Evolutionary conservation across 352 stramenopile genomes (phyloP), one percentile per base, ranked within the genome.

Genomic region (Pythium dissimile): DNA sequence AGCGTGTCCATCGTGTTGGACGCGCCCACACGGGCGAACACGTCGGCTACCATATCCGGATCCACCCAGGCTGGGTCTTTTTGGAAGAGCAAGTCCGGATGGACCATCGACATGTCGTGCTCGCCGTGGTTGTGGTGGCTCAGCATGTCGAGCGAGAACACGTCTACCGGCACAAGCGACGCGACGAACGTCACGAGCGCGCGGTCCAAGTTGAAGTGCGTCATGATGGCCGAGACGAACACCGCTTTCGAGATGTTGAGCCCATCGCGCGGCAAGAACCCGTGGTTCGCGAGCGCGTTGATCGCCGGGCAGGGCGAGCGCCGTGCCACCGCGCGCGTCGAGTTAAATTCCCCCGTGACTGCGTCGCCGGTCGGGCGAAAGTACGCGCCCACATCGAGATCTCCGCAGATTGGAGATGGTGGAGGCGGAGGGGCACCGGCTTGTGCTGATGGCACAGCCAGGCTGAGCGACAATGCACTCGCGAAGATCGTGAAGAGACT

Each of bases 201-300:
- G 6, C 24, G 39, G 7, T 66, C 69, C 21, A 77, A 51, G 52
- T 77, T 78, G 56, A 69, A 78, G 12, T 71, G 35, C 16, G 53
- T 47, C 55, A 69, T 64, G 38, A 81, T 51, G 10, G 64, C 69
- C n/a, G 69, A 20, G 13, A 53, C 52, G 3, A 81, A 13, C 11
- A 45, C 37, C 15, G 26, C 34, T 12, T 44, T 57, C 0, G 50
- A 62, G n/a, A 81, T 46, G 37, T 76, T 71, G 11, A 59, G 63
- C 2, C 72, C 72, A 37, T 66, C 64, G 37, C 74, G 66, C 13
- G 72, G 68, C 10, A 84, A 18, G 24, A 71, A 59, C 15, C 72
- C 72, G 57, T 84, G 72, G 59, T 84, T 84, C 6, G 74, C 69
- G 12, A 84, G 48, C 28, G 74, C 43, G 42, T 84, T 84, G 31